These are phyloP conservation scores for Dendrobium nobile DNA, from an alignment of 106 monocot species.

Conservation along the genomic window DNA sequence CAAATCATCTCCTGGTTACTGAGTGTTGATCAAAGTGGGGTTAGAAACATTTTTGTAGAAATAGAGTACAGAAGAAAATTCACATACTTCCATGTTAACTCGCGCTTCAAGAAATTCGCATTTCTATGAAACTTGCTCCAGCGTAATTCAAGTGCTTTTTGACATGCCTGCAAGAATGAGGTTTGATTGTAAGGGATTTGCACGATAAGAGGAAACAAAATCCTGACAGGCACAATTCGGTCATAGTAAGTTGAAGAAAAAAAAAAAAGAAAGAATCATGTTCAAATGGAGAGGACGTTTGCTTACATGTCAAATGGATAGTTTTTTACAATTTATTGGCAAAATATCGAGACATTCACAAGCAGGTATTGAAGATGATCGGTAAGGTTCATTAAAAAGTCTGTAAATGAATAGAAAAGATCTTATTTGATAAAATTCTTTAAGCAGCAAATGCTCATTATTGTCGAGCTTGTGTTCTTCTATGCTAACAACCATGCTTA, in stretches of 20 bases:
- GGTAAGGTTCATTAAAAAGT: not conserved
- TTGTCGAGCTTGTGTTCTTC: not conserved
- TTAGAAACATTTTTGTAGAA: not conserved
- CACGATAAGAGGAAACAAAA: too few species aligned
- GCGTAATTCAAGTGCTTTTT: conserved; percentile 74
- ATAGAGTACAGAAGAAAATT: not conserved
- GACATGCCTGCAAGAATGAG: conserved; percentile 46
- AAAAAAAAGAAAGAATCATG: too few species aligned
- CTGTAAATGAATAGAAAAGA: not conserved
- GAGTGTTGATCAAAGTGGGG: too few species aligned
- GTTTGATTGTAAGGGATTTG: not conserved
- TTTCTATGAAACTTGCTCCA: conserved; percentile 89
- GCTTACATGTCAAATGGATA: too few species aligned
- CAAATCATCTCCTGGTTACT: too few species aligned
- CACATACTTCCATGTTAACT: conserved; percentile 94
- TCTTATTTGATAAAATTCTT: not conserved
- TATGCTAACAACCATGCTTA: too few species aligned
- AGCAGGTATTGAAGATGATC: not conserved
- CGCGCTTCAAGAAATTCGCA: conserved; percentile 72
- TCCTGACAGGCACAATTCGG: too few species aligned
- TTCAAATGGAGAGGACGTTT: too few species aligned
- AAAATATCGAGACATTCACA: not conserved
- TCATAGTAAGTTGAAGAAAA: too few species aligned
- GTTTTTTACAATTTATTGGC: too few species aligned
- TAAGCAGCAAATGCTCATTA: not conserved